Percentiles rank a stretch among this genome's conserved stretches.
These are phyloP conservation scores for Neonectria sp. DNA, from an alignment of 2,329 filamentous ascomycete species.

Conservation along the genomic window DNA sequence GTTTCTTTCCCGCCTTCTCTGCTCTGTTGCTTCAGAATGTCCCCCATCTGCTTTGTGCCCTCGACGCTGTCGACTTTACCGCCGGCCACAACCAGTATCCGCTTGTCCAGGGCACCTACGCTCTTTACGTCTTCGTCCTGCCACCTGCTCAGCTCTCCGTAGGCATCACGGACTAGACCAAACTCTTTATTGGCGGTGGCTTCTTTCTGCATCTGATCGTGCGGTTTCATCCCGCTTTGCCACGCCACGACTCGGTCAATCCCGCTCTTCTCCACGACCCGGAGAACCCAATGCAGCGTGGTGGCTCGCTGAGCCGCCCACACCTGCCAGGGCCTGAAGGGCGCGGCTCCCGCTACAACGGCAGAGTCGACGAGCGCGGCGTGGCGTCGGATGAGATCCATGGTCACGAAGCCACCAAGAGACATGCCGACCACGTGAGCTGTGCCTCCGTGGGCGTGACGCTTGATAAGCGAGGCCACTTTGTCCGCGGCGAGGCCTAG, in stretches of 20 bases:
- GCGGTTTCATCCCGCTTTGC: slow-evolving; percentile 17
- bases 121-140: slow-evolving; percentile 17
- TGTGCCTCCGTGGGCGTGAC: slow-evolving; percentile 50
- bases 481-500: slow-evolving; percentile 21
- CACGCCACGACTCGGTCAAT: slow-evolving; percentile 12
- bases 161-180: slow-evolving; percentile 13
- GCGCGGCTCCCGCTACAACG: slow-evolving; percentile 52
- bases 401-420: slow-evolving; percentile 54
- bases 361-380: slow-evolving; percentile 51
- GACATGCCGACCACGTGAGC: slow-evolving; percentile 61
- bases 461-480: slow-evolving; percentile 52
- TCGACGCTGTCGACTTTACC: slow-evolving; percentile 23
- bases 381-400: slow-evolving; percentile 43
- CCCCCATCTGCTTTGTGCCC: slow-evolving; percentile 45
- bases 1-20: slow-evolving; percentile 35
- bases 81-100: slow-evolving; percentile 17
- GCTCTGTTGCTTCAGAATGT: slow-evolving; percentile 38
- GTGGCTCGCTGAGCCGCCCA: slow-evolving; percentile 33
- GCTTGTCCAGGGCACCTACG: slow-evolving; percentile 11
- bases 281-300: slow-evolving; percentile 19
- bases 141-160: slow-evolving; percentile 13
- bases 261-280: slow-evolving; percentile 13
- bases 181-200: slow-evolving; percentile 12
- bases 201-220: slow-evolving; percentile 17
- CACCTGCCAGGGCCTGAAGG: slow-evolving; percentile 40